phyloP scores from a whole-genome alignment of 257 asterid genomes.

The Primulina huaijiensis region DNA sequence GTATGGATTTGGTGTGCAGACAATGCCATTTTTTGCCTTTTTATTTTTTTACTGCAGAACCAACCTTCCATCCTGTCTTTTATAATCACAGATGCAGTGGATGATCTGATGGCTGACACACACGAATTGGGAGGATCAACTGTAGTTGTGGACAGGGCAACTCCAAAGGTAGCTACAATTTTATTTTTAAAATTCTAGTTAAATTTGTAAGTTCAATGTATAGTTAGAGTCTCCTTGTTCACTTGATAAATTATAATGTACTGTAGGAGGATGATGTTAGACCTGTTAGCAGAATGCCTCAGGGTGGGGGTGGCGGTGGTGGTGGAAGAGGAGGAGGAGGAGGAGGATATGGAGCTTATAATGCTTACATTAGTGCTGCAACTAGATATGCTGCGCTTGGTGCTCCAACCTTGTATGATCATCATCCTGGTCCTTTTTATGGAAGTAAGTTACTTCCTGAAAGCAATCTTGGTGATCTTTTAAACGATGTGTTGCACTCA shows the following conservation, averaged over 20 bases:
- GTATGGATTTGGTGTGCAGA: slow-evolving; percentile 15
- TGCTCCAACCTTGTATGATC: slow-evolving; percentile 91
- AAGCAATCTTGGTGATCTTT: slow-evolving; percentile 3
- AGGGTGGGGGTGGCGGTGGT: slow-evolving; percentile 40
- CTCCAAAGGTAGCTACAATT: slow-evolving; percentile 66
- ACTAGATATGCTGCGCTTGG: slow-evolving; percentile 98
- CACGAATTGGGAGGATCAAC: slow-evolving; percentile 95
- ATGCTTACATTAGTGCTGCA: slow-evolving; percentile 84
- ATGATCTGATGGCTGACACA: slow-evolving; percentile 86
- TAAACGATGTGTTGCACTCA: slow-evolving; percentile 8
- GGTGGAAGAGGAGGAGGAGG: slow-evolving; percentile 34
- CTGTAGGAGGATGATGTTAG: slow-evolving; percentile 77
- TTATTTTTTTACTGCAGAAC: slow-evolving; percentile 10
- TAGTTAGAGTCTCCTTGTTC: neutral
- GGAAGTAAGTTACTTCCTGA: slow-evolving; percentile 66
- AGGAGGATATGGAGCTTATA: slow-evolving; percentile 85
- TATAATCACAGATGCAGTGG: slow-evolving; percentile 74
- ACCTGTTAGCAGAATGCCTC: slow-evolving; percentile 70
- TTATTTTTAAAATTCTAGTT: neutral
- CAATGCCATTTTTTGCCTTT: neutral
- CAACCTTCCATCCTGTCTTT: slow-evolving; percentile 22
- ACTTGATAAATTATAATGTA: neutral
- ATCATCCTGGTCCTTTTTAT: slow-evolving; percentile 64
- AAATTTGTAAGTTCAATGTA: no score
- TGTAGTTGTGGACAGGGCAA: slow-evolving; percentile 94